Percentiles rank a stretch among this genome's conserved stretches.
phyloP scores from a whole-genome alignment of 257 asterid species.

The Jaltomata sinuosa region DNA sequence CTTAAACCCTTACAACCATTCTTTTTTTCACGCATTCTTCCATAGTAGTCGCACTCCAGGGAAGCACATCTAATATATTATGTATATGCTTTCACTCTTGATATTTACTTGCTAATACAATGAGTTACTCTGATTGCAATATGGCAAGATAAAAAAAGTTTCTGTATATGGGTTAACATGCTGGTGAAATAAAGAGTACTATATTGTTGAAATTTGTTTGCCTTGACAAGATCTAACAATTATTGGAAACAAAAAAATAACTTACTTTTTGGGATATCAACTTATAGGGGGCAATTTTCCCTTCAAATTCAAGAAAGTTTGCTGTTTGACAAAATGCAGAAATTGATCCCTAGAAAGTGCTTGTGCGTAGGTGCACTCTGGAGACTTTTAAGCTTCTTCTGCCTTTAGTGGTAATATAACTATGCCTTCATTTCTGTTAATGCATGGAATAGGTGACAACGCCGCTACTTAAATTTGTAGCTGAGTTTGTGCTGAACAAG shows the following conservation, averaged over 20 bases:
- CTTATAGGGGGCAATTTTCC: background rate
- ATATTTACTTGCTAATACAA: background rate
- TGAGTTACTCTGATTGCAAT: background rate
- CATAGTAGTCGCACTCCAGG: background rate
- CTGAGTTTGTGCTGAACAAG: slow-evolving; percentile 91
- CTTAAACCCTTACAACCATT: background rate
- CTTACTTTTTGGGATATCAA: background rate
- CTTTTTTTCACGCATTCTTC: background rate
- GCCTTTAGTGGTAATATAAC: background rate
- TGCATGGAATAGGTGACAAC: slow-evolving; percentile 72
- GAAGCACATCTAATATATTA: background rate
- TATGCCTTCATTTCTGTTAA: background rate
- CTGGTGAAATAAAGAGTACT: background rate
- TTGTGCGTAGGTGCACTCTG: background rate
- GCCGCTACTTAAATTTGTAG: slow-evolving; percentile 86
- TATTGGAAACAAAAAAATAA: background rate
- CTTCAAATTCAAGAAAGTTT: background rate
- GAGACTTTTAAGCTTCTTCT: background rate
- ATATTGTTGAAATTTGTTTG: background rate
- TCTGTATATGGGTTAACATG: background rate
- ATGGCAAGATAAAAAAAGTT: background rate
- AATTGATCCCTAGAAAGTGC: background rate
- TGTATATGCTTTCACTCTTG: background rate
- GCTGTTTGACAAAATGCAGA: background rate
- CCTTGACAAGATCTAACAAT: background rate